Percentiles rank a stretch among this genome's conserved stretches.
These are phyloP conservation scores for Haplosporangium sp. DNA, from an alignment of 371 early-diverging fungal species.

Conservation along the genomic window DNA sequence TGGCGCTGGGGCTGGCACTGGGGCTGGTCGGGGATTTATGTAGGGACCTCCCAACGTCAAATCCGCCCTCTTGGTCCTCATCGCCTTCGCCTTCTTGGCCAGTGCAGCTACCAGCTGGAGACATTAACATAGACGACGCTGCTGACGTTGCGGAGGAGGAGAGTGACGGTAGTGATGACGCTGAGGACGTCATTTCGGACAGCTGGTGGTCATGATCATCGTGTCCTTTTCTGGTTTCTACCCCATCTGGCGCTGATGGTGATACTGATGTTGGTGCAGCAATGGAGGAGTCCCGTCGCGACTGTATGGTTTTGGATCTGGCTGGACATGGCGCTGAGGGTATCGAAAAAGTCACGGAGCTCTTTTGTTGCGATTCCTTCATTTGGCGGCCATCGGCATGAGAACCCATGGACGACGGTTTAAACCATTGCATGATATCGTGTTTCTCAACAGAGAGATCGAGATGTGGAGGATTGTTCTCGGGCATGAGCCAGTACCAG, in stretches of 20 bases:
- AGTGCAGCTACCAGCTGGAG: too few species aligned
- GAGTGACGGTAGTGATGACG: conserved; percentile 20
- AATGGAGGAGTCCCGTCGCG: too few species aligned
- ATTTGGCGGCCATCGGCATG: conserved; percentile 47
- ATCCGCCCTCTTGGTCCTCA: too few species aligned
- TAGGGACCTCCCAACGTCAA: too few species aligned
- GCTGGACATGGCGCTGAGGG: conserved; percentile 3
- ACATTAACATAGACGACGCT: conserved; percentile 6
- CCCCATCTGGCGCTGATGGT: not conserved
- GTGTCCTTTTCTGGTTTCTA: not conserved
- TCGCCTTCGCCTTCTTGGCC: not conserved
- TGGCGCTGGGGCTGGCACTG: too few species aligned
- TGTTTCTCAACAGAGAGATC: conserved; percentile 19
- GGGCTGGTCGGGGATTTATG: too few species aligned
- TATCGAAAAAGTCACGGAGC: too few species aligned
- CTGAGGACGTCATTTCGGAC: conserved; percentile 2
- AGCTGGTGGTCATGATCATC: not conserved
- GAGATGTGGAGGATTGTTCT: conserved; percentile 9
- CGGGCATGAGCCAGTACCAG: conserved; percentile 38
- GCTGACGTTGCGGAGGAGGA: conserved; percentile 15
- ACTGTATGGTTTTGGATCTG: too few species aligned
- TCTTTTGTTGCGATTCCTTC: conserved; percentile 21
- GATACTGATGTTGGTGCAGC: conserved; percentile 5
- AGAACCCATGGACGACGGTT: conserved; percentile 17
- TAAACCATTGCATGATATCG: conserved; percentile 43